Base-by-base conservation (phyloP, 2,329 filamentous ascomycete genomes). In the Orbilia javanica region DNA sequence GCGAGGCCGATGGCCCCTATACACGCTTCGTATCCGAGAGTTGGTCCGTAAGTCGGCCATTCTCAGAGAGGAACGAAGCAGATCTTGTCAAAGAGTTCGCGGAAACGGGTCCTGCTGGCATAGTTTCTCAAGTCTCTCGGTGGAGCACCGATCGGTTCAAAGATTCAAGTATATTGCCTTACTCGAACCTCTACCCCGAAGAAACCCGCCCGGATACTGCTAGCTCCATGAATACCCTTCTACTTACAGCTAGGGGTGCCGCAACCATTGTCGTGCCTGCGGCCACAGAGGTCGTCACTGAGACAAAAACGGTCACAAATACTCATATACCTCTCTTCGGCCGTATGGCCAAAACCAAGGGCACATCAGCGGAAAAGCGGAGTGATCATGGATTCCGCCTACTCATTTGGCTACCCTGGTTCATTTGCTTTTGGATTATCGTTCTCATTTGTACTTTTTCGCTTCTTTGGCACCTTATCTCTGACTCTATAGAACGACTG, bases 291-390 rank as follows among this genome's bases (percentile, higher is more conserved):
- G 25, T 63, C 11, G 50, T 77, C n/a, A 70, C 39, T 10, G 27
- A 52, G 42, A 66, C 60, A 27, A 36, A 44, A 34, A 70, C 66
- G 4, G 65, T 66, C 8, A 70, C 42, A 0, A 77, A 77, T 44
- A 77, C 65, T 15, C 57, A 50, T 11, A 50, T 77, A 31, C 65
- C 62, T 22, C 48, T 57, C 18, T 62, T 69, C n/a, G 48, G 48
- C 20, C 64, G 65, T 7, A 27, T 46, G 13, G 15, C 25, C 15
- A 11, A 11, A 44, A 15, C 13, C 25, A 57, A 57, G n/a, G 36
- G 15, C 1, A 62, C 70, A 3, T 44, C 31, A 11, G 70, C 63
- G 0, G 34, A 31, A 31, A 68, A 46, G 15, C 25, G 34, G 7
- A 65, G 44, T 48, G 44, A 27, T 18, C 31, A n/a, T 7, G 22